Conservation (phyloP, 306 rosid species). For the Prunus mongolica region DNA sequence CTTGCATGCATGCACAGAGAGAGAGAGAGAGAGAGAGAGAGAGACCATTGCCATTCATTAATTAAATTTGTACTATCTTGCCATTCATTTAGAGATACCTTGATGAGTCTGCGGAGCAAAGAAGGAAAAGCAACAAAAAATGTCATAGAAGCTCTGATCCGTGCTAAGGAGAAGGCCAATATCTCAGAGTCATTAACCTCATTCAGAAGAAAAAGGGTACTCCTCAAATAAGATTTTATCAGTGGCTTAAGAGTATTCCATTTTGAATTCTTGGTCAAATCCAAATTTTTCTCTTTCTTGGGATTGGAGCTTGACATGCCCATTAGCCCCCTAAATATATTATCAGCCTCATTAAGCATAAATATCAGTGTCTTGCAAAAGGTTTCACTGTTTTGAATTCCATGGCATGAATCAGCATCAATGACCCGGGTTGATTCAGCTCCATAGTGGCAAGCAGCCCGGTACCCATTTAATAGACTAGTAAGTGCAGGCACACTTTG, state of each 20-base stretch:
- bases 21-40: no score
- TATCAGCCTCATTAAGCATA: constrained; percentile 67
- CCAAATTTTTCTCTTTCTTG: constrained; percentile 62
- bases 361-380: constrained; percentile 59
- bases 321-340: constrained; percentile 53
- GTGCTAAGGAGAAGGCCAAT: constrained; percentile 56
- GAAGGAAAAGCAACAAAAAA: constrained; percentile 68
- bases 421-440: constrained; percentile 29
- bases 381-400: constrained; percentile 52
- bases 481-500: constrained; percentile 55
- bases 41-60: no score
- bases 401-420: constrained; percentile 30
- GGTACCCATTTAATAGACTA: constrained; percentile 69
- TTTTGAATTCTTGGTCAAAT: constrained; percentile 53
- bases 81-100: constrained; percentile 44
- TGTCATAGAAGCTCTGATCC: constrained; percentile 59
- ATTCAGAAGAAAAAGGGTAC: constrained; percentile 68
- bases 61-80: constrained; percentile 13
- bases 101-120: constrained; percentile 52
- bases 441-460: constrained; percentile 67
- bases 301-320: constrained; percentile 49
- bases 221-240: constrained; percentile 72
- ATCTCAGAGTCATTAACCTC: constrained; percentile 68
- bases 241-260: constrained; percentile 63
- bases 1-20: no score